Evolutionary conservation across 139 green algal genomes (phyloP), one percentile per base, ranked within the genome.

Genomic region (Picochlorum sp.): DNA sequence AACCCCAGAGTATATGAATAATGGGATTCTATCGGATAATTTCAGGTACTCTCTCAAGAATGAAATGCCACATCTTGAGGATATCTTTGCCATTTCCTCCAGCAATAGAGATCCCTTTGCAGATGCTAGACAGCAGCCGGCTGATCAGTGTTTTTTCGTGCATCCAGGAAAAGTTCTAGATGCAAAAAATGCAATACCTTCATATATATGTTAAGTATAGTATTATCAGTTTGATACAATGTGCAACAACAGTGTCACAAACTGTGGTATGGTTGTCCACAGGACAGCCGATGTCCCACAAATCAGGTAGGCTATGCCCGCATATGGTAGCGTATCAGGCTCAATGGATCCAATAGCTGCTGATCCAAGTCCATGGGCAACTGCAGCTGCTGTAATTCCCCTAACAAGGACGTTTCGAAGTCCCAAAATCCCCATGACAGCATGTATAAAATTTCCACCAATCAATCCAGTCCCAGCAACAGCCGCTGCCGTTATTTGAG

Each of bases 321-420:
- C 91, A 72, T 91, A 96, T 6, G 89, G 89, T 32, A 96, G 69
- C 6, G 89, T 83, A 60, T 95, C 85, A 14, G 87, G 87, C 57
- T 72, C 49, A 21, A 51, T 64, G 8, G 68, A 82, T 81, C 84
- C 88, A 23, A 96, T 64, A 8, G 83, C 82, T 3, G 89, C 89
- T 3, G 89, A 95, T 6, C 89, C 89, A 21, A 96, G 73, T 5
- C 89, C 89, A 57, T 89, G 84, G 28, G 84, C 80, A 13, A 77
- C 78, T 16, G 80, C 84, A 0, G 89, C 89, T 8, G 84, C 84
- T 9, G 85, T 82, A 30, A 95, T 56, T 18, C 89, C 89, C 3
- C 89, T 70, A 1, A 81, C 76, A 37, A 95, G 92, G 21, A 87
- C 87, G 69, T 95, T 87, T 58, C 79, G 87, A 58, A 84, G 82